Base-by-base conservation (phyloP, 2,329 filamentous ascomycete genomes). In the Truncatella angustata region DNA sequence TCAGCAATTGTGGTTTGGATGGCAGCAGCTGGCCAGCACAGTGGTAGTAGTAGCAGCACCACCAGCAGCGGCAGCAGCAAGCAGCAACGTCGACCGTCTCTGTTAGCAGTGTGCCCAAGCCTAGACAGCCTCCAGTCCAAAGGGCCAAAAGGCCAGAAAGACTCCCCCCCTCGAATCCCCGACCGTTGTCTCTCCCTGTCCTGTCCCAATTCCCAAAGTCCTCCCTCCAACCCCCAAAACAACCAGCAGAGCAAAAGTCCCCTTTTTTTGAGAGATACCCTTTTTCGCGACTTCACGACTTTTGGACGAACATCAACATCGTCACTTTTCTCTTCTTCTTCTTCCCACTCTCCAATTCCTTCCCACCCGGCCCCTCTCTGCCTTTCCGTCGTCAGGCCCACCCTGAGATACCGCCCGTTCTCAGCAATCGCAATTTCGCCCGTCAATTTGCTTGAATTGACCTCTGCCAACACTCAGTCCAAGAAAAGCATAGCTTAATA, bases 401-500 rank as follows among this genome's bases (percentile, higher is more conserved):
- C 35, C 11, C 16, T 40, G 43, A 23, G 35, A 26, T 20, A 16
- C 26, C 18, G 34, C 24, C 32, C 23, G 21, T 28, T 34, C 20
- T 30, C 10, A 18, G 23, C 11, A 35, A 28, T 26, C 35, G 28
- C 20, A 30, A 23, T 32, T 47, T 36, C 39, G 26, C 18, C 28
- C 24, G 35, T 39, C 36, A 45, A 36, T 36, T 37, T n/a, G n/a
- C n/a, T n/a, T n/a, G n/a, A 36, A 50, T 39, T 42, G 21, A 9
- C 47, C 20, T 30, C 35, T 32, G 35, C 35, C 32, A 42, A 24
- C 20, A 28, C 47, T 30, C 20, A 28, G 21, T 20, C 47, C 36
- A 42, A 50, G 47, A 30, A 50, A 50, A 40, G 21, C 20, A 61
- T 66, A 64, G 60, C 59, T 60, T 62, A 66, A 65, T 63, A 68